Percentiles rank a stretch among this genome's conserved stretches.
These are phyloP conservation scores for Taphrina betulina DNA, from an alignment of 1,139 yeast genomes.

Conservation along the genomic window DNA sequence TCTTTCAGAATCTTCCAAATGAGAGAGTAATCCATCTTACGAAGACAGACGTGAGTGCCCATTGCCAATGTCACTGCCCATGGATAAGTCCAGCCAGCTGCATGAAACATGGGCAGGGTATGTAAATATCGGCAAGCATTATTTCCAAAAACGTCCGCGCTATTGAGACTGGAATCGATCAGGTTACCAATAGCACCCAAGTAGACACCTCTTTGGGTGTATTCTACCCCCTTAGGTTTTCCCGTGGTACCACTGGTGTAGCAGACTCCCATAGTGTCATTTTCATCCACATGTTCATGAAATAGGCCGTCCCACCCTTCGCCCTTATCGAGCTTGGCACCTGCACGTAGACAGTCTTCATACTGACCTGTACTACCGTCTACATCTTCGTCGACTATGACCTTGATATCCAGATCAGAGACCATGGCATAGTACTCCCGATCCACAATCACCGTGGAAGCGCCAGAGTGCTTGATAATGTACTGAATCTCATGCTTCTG, in stretches of 20 bases:
- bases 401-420: slow-evolving; percentile 37
- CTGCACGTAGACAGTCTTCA: slow-evolving; percentile 41
- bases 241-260: slow-evolving; percentile 81
- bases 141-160: slow-evolving; percentile 42
- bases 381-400: slow-evolving; percentile 43
- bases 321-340: slow-evolving; percentile 38
- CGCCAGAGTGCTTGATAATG: slow-evolving; percentile 44
- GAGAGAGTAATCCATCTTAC: slow-evolving; percentile 45
- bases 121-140: slow-evolving; percentile 45
- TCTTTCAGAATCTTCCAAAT: slow-evolving; percentile 45
- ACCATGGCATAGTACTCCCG: slow-evolving; percentile 43
- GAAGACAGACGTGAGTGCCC: slow-evolving; percentile 46
- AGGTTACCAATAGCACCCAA: slow-evolving; percentile 44
- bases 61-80: slow-evolving; percentile 47
- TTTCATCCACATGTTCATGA: slow-evolving; percentile 43
- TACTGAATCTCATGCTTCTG: slow-evolving; percentile 44
- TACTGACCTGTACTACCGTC: slow-evolving; percentile 40
- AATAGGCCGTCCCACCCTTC: slow-evolving; percentile 40
- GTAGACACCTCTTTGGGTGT: slow-evolving; percentile 53
- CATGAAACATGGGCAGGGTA: slow-evolving; percentile 49
- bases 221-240: slow-evolving; percentile 70
- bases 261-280: slow-evolving; percentile 42
- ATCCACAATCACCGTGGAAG: slow-evolving; percentile 45
- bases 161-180: slow-evolving; percentile 44
- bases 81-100: slow-evolving; percentile 48